These are phyloP conservation scores for Sugiyamaella castrensis DNA, from an alignment of 1,139 yeast genomes.

Conservation along the genomic window DNA sequence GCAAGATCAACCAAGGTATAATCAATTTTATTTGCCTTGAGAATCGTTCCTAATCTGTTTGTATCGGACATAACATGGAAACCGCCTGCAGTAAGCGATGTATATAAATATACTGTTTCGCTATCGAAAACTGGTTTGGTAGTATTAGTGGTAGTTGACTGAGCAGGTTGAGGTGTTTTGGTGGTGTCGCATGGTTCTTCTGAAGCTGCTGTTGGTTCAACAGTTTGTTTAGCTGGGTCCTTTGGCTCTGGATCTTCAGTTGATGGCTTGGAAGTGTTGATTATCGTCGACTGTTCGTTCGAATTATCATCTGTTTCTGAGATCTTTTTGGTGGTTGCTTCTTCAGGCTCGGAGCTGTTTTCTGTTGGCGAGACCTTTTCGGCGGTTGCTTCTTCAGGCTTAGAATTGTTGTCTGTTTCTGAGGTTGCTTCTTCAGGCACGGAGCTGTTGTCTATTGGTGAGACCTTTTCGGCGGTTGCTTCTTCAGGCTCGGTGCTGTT, in stretches of 20 bases:
- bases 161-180: not conserved
- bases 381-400: not conserved
- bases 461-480: not conserved
- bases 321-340: not conserved
- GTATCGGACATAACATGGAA: conserved; percentile 81
- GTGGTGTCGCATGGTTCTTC: not conserved
- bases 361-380: too few relatives aligned
- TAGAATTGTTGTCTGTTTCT: too few relatives aligned
- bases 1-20: conserved; percentile 78
- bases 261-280: too few relatives aligned
- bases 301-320: too few relatives aligned
- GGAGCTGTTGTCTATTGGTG: too few relatives aligned
- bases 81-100: conserved; percentile 87
- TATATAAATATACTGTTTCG: conserved; percentile 46
- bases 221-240: too few relatives aligned
- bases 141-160: conserved; percentile 1
- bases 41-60: conserved; percentile 69
- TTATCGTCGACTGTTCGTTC: too few relatives aligned
- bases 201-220: not conserved
- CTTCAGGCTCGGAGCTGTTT: too few relatives aligned
- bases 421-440: too few relatives aligned
- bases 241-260: too few relatives aligned
- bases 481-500: too few relatives aligned
- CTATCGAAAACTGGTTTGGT: conserved; percentile 8
- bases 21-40: conserved; percentile 68